Evolutionary conservation across 1,284 basidiomycete species (phyloP).

Genomic region (Neonothopanus nambi): DNA sequence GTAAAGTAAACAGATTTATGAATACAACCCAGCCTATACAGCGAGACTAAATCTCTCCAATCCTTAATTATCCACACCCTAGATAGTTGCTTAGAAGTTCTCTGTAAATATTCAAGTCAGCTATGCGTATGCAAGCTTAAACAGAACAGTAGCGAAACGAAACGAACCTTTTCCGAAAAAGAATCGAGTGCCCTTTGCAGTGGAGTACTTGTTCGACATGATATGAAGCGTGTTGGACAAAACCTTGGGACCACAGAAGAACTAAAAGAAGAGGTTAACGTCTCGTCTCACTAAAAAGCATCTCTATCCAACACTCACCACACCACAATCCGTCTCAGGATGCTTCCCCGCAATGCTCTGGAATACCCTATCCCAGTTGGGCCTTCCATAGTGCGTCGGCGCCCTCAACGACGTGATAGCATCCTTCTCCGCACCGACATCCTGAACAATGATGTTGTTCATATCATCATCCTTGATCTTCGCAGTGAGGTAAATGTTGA

Average conservation of each 20-base stretch:
- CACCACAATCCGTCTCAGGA: conserved; percentile 82
- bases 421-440: conserved; percentile 84
- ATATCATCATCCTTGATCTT: conserved; percentile 88
- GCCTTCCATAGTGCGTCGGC: conserved; percentile 89
- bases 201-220: conserved; percentile 86
- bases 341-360: conserved; percentile 75
- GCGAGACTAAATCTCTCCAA: neutral
- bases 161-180: conserved; percentile 80
- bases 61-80: neutral
- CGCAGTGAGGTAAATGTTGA: conserved; percentile 89
- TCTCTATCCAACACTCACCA: conserved; percentile 49
- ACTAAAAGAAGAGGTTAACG: conserved; percentile 37
- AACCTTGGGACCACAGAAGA: conserved; percentile 79
- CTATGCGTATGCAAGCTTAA: neutral
- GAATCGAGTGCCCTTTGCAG: conserved; percentile 78
- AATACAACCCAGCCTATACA: neutral
- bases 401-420: conserved; percentile 83
- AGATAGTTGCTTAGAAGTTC: conserved; percentile 12
- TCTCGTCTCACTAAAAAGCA: conserved; percentile 4
- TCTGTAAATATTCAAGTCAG: conserved; percentile 1
- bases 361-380: conserved; percentile 89
- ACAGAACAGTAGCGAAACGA: neutral
- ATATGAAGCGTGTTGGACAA: conserved; percentile 72
- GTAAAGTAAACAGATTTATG: neutral
- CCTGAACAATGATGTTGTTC: conserved; percentile 79